Base-by-base conservation (phyloP, 2,329 filamentous ascomycete species). In the Exophiala phaeomuriformis region DNA sequence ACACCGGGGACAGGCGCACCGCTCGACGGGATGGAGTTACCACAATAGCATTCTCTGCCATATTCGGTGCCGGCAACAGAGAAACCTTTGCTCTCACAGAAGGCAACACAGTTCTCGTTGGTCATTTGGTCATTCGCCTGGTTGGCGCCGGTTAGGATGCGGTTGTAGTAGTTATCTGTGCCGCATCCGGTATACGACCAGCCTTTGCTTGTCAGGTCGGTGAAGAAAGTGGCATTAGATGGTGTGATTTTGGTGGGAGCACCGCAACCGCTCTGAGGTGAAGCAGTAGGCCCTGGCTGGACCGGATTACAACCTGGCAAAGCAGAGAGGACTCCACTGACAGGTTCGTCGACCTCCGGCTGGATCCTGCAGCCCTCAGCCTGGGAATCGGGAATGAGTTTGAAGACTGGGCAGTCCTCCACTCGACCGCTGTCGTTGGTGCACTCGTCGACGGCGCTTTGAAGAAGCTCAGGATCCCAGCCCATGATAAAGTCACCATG, bases 401-500 rank as follows among this genome's bases (percentile, higher is more conserved):
- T 73, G 53, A 85, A 75, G 41, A 76, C 74, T 3, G 77, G 75
- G 71, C 61, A 88, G 59, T 77, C 73, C 58, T 84, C 78, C 72
- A 88, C 82, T 47, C 80, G 80, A 4, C 65, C 59, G 53, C 77
- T 77, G 46, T 80, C 77, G 43, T 77, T 78, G 62, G 82, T 73
- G 72, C 86, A 88, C 47, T 73, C 79, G 65, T 85, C 75, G 61
- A 88, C 82, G 59, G 86, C 84, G 56, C 78, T 73, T 68, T 85
- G 82, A 47, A 88, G 80, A 43, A 77, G 75, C 30, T 72, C 67
- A 57, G 79, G 74, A 61, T 89, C 81, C 86, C 86, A 90, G 10
- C 80, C 85, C 58, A 85, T 81, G 60, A 86, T 69, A 71, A 90
- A 89, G 68, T 90, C 77, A 12, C 74, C 78, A 56, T 80, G 78